phyloP scores from a whole-genome alignment of 192 early-diverging fungal genomes.

The Haplosporangium gracile region DNA sequence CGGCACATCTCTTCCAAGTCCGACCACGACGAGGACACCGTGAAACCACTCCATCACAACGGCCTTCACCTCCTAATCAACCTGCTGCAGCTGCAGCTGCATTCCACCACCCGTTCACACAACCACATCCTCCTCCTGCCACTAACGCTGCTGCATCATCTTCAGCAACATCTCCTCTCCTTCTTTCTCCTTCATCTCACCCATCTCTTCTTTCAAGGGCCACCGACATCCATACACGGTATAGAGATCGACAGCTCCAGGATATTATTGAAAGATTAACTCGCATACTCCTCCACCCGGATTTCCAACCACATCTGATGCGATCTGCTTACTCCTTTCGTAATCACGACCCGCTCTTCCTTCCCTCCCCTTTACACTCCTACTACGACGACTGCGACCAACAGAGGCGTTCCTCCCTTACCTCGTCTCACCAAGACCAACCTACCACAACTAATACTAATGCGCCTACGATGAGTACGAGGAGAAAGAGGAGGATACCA shows the following conservation, averaged over 20 bases:
- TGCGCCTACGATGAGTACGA: background rate
- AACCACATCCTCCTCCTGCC: background rate
- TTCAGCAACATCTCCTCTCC: background rate
- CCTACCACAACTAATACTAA: background rate
- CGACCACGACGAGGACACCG: constrained; percentile 26
- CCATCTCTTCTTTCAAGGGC: background rate
- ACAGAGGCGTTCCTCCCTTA: background rate
- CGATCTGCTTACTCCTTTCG: constrained; percentile 51
- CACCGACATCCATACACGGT: constrained; percentile 21
- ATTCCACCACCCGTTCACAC: background rate
- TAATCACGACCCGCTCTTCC: background rate
- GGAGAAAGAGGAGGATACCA: constrained; percentile 23
- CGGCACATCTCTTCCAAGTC: constrained; percentile 41
- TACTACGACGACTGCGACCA: background rate
- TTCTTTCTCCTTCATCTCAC: background rate
- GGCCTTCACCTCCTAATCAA: background rate
- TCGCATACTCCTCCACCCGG: constrained; percentile 20
- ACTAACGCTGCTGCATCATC: background rate
- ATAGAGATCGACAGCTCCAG: constrained; percentile 28
- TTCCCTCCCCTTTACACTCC: background rate
- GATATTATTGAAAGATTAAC: constrained; percentile 34
- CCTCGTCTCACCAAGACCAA: too few species aligned
- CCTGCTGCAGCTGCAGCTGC: background rate
- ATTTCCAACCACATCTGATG: constrained; percentile 45
- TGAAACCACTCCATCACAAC: background rate